Conservation (phyloP, 192 early-diverging fungal genomes). For the Chytriomyces confervae region DNA sequence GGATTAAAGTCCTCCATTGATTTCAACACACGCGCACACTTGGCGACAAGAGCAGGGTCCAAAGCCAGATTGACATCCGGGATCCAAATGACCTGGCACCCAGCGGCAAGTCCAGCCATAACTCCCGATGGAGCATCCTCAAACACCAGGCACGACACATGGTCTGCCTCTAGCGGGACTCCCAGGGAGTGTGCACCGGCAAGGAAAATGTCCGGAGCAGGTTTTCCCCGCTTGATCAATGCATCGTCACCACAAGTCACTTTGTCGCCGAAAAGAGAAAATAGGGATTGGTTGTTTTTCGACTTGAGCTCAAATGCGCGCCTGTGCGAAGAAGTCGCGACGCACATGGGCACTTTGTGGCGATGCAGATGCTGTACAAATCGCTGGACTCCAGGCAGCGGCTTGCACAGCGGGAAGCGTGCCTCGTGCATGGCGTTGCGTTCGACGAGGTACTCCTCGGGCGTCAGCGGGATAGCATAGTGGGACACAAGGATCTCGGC, state of each 20-base stretch:
- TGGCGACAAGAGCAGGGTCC: slow-evolving; percentile 3
- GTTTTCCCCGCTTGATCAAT: slow-evolving; percentile 79
- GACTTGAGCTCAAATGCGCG: slow-evolving; percentile 80
- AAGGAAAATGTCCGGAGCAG: slow-evolving; percentile 89
- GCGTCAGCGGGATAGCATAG: slow-evolving; percentile 66
- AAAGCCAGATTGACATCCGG: slow-evolving; percentile 68
- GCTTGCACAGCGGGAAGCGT: slow-evolving; percentile 67
- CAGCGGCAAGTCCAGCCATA: slow-evolving; percentile 78
- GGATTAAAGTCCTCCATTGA: slow-evolving; percentile 54
- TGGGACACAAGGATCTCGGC: slow-evolving; percentile 70
- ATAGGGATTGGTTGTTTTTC: slow-evolving; percentile 69
- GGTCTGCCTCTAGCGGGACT: slow-evolving; percentile 25
- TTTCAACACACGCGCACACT: slow-evolving; percentile 21
- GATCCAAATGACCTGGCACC: slow-evolving; percentile 85
- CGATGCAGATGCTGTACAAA: slow-evolving; percentile 76
- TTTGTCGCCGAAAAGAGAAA: slow-evolving; percentile 75
- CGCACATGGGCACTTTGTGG: slow-evolving; percentile 73
- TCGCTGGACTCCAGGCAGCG: slow-evolving; percentile 61
- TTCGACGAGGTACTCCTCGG: slow-evolving; percentile 79
- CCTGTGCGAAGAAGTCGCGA: slow-evolving; percentile 81
- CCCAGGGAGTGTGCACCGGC: slow-evolving; percentile 70
- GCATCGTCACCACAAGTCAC: slow-evolving; percentile 91
- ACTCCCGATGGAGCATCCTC: slow-evolving; percentile 89
- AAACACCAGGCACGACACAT: slow-evolving; percentile 75
- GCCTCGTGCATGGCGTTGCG: slow-evolving; percentile 49